Percentiles rank a stretch among this genome's conserved stretches.
These are phyloP conservation scores for Gloeophyllum trabeum DNA, from an alignment of 768 basidiomycete genomes.

Conservation along the genomic window DNA sequence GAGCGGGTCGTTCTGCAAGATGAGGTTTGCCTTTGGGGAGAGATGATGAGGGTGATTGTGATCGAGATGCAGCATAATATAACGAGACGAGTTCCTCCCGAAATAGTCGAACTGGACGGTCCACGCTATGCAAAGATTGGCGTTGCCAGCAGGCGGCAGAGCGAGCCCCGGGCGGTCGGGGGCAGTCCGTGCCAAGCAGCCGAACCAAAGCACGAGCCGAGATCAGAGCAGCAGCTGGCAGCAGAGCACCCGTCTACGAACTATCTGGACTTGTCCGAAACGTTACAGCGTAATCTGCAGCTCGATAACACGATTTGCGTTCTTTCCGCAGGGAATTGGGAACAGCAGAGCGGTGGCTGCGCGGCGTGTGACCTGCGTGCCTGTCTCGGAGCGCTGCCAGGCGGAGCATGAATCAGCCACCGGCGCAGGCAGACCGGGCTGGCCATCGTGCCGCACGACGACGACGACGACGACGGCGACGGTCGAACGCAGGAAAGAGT, in stretches of 20 bases:
- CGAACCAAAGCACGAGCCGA: not conserved
- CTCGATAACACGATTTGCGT: not conserved
- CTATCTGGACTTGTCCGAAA: not conserved
- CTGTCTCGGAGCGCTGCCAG: not conserved
- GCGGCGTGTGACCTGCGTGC: not conserved
- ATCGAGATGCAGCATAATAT: slow-evolving; percentile 42
- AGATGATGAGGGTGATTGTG: slow-evolving; percentile 28
- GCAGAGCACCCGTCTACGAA: not conserved
- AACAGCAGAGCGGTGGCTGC: not conserved
- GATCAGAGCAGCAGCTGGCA: not conserved
- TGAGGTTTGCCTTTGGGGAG: slow-evolving; percentile 29
- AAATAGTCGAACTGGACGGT: not conserved
- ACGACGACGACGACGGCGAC: too few relatives aligned
- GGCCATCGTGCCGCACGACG: too few relatives aligned
- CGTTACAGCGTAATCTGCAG: not conserved
- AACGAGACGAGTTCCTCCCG: not conserved
- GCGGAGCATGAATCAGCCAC: too few relatives aligned
- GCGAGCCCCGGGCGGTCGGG: not conserved
- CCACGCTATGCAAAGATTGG: not conserved
- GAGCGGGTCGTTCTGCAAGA: slow-evolving; percentile 24
- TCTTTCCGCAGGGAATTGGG: not conserved
- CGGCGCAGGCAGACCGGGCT: too few relatives aligned
- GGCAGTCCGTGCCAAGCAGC: not conserved
- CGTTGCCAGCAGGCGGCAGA: not conserved
- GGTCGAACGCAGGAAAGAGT: too few relatives aligned